Evolutionary conservation across 345 rosid genomes (phyloP).

Genomic region (Pseudoturritis turrita): DNA sequence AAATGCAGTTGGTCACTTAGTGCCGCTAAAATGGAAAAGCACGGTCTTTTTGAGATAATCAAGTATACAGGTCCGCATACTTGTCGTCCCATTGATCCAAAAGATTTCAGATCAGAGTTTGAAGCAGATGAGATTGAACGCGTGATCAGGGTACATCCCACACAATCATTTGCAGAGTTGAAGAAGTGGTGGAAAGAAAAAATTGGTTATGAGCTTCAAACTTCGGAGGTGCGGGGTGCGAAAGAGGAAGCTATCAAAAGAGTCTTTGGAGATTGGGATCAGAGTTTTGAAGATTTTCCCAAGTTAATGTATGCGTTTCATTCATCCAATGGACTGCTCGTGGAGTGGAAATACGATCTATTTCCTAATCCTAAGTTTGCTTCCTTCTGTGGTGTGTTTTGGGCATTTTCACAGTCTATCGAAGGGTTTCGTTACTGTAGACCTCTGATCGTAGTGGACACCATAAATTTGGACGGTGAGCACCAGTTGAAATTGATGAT

Average conservation of each 20-base stretch:
- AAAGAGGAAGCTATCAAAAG: background rate
- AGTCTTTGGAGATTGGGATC: background rate
- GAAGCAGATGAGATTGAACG: background rate
- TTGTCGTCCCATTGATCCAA: background rate
- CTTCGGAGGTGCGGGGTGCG: background rate
- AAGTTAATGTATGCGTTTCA: background rate
- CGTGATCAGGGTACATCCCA: background rate
- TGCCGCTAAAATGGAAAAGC: too few relatives aligned
- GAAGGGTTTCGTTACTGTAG: conserved; percentile 14
- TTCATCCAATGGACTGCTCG: background rate
- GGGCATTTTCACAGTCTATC: conserved; percentile 9
- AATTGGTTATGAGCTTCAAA: background rate
- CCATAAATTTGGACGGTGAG: background rate
- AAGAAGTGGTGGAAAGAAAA: background rate
- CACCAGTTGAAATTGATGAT: background rate
- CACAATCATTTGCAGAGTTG: background rate
- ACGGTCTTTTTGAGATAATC: background rate
- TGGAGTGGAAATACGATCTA: background rate
- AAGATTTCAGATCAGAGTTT: background rate
- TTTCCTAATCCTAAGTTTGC: background rate
- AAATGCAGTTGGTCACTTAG: too few relatives aligned
- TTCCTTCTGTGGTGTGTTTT: background rate
- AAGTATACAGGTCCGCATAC: background rate
- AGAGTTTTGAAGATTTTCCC: background rate
- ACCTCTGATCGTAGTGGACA: conserved; percentile 3